These are phyloP conservation scores for Pythium brachiatum DNA, from an alignment of 352 stramenopile species.

Conservation along the genomic window DNA sequence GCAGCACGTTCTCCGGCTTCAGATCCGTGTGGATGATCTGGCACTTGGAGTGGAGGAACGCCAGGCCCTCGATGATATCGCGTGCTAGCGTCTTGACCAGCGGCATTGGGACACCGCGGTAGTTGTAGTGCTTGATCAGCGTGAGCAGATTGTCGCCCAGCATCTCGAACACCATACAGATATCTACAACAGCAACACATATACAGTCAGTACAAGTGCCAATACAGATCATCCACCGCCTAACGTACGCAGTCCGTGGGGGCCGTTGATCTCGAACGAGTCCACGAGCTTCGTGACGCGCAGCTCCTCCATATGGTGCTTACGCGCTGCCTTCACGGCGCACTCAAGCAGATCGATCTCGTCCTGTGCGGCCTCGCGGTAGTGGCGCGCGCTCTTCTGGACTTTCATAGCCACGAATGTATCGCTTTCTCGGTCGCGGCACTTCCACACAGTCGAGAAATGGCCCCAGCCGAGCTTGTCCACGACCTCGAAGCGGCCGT, in stretches of 20 bases:
- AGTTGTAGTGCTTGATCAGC: slow-evolving; percentile 99
- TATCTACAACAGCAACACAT: slow-evolving; percentile 34
- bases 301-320: slow-evolving; percentile 31
- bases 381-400: slow-evolving; percentile 98
- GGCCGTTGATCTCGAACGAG: slow-evolving; percentile 96
- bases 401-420: slow-evolving; percentile 96
- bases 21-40: slow-evolving; percentile 99
- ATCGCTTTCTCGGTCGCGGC: slow-evolving; percentile 81
- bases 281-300: slow-evolving; percentile 83
- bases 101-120: slow-evolving; percentile 94
- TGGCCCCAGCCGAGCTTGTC: slow-evolving; percentile 99
- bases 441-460: slow-evolving; percentile 99
- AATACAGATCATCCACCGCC: not conserved
- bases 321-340: slow-evolving; percentile 63
- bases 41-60: slow-evolving; percentile 97
- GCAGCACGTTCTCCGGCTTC: slow-evolving; percentile 99
- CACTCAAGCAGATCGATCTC: slow-evolving; percentile 97
- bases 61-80: slow-evolving; percentile 95
- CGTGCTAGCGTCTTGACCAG: slow-evolving; percentile 94
- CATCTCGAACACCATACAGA: slow-evolving; percentile 99
- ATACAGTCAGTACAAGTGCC: not conserved
- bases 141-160: slow-evolving; percentile 98
- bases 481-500: slow-evolving; percentile 93
- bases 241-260: slow-evolving; percentile 90
- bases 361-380: slow-evolving; percentile 97